A percentile compares a stretch with the other conserved stretches of the same genome.
These are phyloP conservation scores for Aspergillus incahuasiensis DNA, from an alignment of 495 filamentous ascomycete species.

Conservation along the genomic window DNA sequence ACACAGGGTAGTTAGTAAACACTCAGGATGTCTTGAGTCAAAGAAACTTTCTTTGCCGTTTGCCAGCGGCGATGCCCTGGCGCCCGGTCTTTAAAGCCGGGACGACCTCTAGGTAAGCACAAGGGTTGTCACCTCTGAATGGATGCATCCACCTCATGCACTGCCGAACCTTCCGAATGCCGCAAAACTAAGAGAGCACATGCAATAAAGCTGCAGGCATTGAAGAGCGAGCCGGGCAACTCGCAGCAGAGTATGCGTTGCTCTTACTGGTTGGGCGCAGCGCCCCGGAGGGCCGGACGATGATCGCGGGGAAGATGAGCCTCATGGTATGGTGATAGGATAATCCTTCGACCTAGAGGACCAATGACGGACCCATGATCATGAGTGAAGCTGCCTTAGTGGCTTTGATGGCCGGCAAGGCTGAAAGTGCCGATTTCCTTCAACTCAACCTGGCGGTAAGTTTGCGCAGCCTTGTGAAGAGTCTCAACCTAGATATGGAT, in stretches of 20 bases:
- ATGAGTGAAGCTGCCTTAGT: background rate
- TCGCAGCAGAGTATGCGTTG: background rate
- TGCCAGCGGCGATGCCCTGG: background rate
- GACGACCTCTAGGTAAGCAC: background rate
- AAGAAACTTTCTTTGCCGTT: background rate
- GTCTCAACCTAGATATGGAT: background rate
- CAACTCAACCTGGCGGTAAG: background rate
- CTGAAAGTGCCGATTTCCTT: background rate
- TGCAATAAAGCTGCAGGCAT: background rate
- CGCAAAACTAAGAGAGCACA: background rate
- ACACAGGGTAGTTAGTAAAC: no score
- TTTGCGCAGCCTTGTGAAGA: background rate
- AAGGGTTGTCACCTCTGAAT: background rate
- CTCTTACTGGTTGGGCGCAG: background rate
- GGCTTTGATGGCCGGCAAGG: background rate
- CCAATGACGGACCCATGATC: background rate
- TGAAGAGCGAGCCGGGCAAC: background rate
- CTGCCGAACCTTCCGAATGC: background rate
- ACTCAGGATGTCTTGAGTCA: no score
- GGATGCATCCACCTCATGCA: background rate
- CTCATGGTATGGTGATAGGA: background rate
- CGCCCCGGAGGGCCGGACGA: background rate
- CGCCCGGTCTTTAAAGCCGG: background rate
- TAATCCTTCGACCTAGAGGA: background rate
- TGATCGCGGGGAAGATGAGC: constrained; percentile 3